Evolutionary conservation across 768 basidiomycete genomes (phyloP), one percentile per base, ranked within the genome.

Genomic region (Lactarius psammicola): DNA sequence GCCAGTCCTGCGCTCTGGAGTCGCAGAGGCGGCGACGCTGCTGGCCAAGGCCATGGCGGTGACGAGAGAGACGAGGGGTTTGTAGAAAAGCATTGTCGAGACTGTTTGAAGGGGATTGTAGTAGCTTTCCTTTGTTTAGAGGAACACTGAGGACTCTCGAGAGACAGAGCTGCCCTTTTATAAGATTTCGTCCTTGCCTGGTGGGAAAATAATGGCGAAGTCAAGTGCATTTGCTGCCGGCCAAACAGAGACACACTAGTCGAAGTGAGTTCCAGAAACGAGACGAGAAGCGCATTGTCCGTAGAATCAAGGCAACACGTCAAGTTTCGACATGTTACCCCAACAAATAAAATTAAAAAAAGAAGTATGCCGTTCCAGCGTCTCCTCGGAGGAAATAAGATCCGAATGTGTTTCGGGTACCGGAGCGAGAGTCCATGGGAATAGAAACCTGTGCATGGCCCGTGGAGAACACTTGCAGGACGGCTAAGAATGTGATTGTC

Each of bases 31-130:
- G 3, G 56, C 23, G 56, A 40, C 56, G 34, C 11, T 38, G 46
- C 56, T 30, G 3, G 49, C 26, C 8, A 42, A 31, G 6, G 49
- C 60, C 0, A 61, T 8, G 2, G 8, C 60, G 10, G 62, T 42
- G 23, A 63, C 9, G 17, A 63, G 28, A 38, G 62, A 63, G 18
- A 58, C 3, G 44, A 63, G 26, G 13, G 33, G 33, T 2, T 63
- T 63, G 55, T 34, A 15, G 42, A 51, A n/a, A 18, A 57, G 28
- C 62, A 63, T 63, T 23, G 26, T 63, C 7, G 28, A 57, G 33
- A 57, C 7, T 34, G 13, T 55, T 46, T 36, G 44, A 9, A 36
- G 26, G 26, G 6, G 34, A 23, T 36, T 31, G 33, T 26, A 26
- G 20, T 46, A 49, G 26, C 26, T 63, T 33, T 18, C 15, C 46